Evolutionary conservation across 345 rosid species (phyloP).

Genomic region (Linum trigynum): DNA sequence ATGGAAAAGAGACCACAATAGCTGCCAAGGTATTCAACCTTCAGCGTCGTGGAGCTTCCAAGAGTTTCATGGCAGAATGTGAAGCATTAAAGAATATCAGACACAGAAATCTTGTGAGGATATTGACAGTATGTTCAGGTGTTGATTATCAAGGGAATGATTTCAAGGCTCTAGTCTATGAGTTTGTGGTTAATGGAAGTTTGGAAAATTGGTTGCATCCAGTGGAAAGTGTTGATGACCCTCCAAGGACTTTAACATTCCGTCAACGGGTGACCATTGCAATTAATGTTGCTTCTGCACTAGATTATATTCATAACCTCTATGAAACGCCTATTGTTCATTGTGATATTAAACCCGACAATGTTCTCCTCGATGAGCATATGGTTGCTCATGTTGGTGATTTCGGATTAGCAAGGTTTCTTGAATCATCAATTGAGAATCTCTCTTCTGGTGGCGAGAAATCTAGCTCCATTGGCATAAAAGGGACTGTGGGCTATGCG

Average conservation of each 20-base stretch:
- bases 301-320: slow-evolving; percentile 7
- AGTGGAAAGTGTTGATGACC: background rate
- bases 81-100: slow-evolving; percentile 11
- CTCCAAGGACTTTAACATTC: background rate
- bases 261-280: slow-evolving; percentile 3
- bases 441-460: no score
- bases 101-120: slow-evolving; percentile 13
- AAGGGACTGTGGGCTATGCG: background rate
- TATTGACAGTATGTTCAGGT: slow-evolving; percentile 3
- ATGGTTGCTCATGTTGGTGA: slow-evolving; percentile 8
- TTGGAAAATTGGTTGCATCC: slow-evolving; percentile 5
- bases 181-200: no score
- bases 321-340: slow-evolving; percentile 1
- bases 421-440: background rate
- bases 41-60: no score
- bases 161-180: no score
- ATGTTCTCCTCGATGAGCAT: slow-evolving; percentile 2
- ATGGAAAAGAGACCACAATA: background rate
- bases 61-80: no score
- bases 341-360: slow-evolving; percentile 7
- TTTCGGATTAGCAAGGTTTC: slow-evolving; percentile 7
- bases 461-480: background rate
- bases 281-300: slow-evolving; percentile 2
- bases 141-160: background rate
- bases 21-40: slow-evolving; percentile 5